These are phyloP conservation scores for Garcia nutans DNA, from an alignment of 345 rosid species.

Conservation along the genomic window DNA sequence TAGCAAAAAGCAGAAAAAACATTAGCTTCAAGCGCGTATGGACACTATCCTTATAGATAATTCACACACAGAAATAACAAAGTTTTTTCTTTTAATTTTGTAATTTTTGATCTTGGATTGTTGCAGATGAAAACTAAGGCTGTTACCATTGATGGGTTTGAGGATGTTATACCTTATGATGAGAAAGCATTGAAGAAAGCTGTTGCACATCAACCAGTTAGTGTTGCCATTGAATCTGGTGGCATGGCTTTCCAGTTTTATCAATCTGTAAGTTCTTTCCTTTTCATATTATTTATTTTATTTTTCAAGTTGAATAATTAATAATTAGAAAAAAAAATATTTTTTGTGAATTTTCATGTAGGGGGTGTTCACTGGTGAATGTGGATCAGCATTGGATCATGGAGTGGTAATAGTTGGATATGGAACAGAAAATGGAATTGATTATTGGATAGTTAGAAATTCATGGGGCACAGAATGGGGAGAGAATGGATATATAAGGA, in stretches of 20 bases:
- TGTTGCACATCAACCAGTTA: conserved; percentile 28
- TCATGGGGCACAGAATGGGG: conserved; percentile 32
- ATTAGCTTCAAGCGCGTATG: no score
- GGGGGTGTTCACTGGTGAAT: conserved; percentile 32
- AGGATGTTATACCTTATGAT: conserved; percentile 21
- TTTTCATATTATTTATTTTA: not conserved
- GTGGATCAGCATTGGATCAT: conserved; percentile 28
- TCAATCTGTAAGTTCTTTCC: conserved; percentile 9
- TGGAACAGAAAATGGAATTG: conserved; percentile 20
- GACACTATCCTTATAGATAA: no score
- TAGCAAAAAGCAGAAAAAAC: no score
- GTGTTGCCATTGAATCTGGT: conserved; percentile 31
- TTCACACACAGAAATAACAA: no score
- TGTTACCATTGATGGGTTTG: conserved; percentile 27
- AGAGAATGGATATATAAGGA: conserved; percentile 25
- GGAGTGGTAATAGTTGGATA: conserved; percentile 27
- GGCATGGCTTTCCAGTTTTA: conserved; percentile 28
- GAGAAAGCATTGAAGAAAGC: conserved; percentile 29
- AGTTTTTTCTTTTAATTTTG: no score
- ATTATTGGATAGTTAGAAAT: conserved; percentile 29
- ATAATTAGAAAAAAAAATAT: no score
- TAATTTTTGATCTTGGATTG: not conserved
- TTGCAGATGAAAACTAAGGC: conserved; percentile 19
- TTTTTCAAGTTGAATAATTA: not conserved
- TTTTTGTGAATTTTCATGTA: not conserved